Percentiles rank a stretch among this genome's conserved stretches.
Conservation (phyloP, 2,329 filamentous ascomycete species). For the Gliomastix tumulicola region DNA sequence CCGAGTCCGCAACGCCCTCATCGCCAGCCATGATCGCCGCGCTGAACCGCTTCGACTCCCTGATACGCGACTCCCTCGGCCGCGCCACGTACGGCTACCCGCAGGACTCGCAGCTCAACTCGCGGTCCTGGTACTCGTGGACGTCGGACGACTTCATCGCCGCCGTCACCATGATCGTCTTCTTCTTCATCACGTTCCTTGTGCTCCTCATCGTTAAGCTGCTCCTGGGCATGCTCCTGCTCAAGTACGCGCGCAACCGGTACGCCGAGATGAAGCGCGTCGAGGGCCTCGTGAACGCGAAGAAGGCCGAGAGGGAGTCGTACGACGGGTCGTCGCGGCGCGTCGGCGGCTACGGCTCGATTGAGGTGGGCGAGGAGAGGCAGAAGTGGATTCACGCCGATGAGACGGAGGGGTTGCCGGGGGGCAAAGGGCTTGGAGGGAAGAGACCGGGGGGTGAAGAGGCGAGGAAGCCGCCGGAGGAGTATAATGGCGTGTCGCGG, state of each 20-base stretch:
- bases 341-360: constrained; percentile 73
- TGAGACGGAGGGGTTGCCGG: constrained; percentile 63
- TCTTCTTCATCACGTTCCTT: constrained; percentile 80
- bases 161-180: constrained; percentile 71
- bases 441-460: constrained; percentile 37
- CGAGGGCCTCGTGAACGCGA: constrained; percentile 44
- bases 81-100: constrained; percentile 61
- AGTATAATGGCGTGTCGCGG: constrained; percentile 59
- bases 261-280: constrained; percentile 75
- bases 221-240: constrained; percentile 70
- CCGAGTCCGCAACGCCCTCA: constrained; percentile 55
- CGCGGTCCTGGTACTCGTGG: constrained; percentile 45
- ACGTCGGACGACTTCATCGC: constrained; percentile 69
- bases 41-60: constrained; percentile 69
- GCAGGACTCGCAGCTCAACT: constrained; percentile 28
- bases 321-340: constrained; percentile 68
- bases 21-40: constrained; percentile 73
- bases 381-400: constrained; percentile 81
- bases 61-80: constrained; percentile 70
- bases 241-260: constrained; percentile 70
- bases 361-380: constrained; percentile 86
- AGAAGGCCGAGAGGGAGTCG: constrained; percentile 40
- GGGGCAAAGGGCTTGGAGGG: constrained; percentile 44
- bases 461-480: constrained; percentile 32
- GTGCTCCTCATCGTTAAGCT: constrained; percentile 80